Evolutionary conservation across 306 rosid species (phyloP).

Genomic region (Trifolium fragiferum): DNA sequence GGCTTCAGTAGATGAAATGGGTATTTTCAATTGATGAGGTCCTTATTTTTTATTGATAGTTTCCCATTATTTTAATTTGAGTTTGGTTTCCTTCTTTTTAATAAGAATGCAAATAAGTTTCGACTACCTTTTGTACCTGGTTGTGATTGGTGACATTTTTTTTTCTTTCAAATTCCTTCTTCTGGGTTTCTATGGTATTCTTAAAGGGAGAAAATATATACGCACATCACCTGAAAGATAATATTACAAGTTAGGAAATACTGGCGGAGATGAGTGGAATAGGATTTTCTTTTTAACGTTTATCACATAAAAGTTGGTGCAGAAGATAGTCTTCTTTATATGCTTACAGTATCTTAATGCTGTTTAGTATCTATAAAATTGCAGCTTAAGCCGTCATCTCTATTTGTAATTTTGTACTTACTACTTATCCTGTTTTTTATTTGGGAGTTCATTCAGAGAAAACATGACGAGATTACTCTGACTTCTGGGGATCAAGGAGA

Average conservation of each 20-base stretch:
- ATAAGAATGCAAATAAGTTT: slow-evolving; percentile 26
- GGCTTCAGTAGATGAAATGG: slow-evolving; percentile 10
- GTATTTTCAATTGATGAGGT: slow-evolving; percentile 30
- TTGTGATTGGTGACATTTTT: slow-evolving; percentile 21
- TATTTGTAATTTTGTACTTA: slow-evolving; percentile 40
- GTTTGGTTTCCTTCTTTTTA: slow-evolving; percentile 16
- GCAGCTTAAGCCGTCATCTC: slow-evolving; percentile 32
- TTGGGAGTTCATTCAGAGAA: slow-evolving; percentile 64
- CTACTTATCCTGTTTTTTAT: slow-evolving; percentile 36
- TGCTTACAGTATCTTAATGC: slow-evolving; percentile 16
- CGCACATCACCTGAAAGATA: slow-evolving; percentile 14
- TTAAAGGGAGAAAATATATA: background rate
- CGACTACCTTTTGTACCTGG: slow-evolving; percentile 23
- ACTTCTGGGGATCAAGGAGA: slow-evolving; percentile 77
- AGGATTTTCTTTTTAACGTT: slow-evolving; percentile 4
- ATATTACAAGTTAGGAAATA: slow-evolving; percentile 33
- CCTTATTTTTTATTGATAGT: slow-evolving; percentile 11
- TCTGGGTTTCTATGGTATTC: slow-evolving; percentile 23
- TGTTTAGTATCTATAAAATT: slow-evolving; percentile 36
- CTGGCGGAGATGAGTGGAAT: slow-evolving; percentile 21
- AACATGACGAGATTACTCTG: slow-evolving; percentile 67
- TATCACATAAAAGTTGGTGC: slow-evolving; percentile 19
- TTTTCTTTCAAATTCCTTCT: slow-evolving; percentile 9
- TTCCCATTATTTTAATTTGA: slow-evolving; percentile 27
- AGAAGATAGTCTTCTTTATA: slow-evolving; percentile 12